A percentile compares a stretch with the other conserved stretches of the same genome.
phyloP scores from a whole-genome alignment of 306 rosid genomes.

The Fragaria vesca region DNA sequence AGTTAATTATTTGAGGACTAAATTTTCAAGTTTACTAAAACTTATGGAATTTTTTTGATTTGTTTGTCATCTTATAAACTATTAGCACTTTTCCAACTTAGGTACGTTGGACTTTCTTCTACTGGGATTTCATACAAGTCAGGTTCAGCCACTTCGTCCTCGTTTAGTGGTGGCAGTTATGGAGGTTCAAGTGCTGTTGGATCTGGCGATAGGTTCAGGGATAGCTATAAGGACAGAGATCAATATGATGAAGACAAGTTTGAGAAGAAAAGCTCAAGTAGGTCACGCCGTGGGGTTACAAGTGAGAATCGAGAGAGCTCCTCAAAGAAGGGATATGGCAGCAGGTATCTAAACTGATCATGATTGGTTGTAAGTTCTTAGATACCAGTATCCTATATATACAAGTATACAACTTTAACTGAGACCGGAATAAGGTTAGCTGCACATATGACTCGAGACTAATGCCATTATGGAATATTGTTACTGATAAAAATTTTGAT shows the following conservation, averaged over 20 bases:
- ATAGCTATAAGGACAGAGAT: conserved; percentile 57
- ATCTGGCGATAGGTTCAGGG: conserved; percentile 52
- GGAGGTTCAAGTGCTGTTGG: conserved; percentile 55
- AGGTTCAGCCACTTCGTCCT: conserved; percentile 61
- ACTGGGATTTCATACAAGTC: conserved; percentile 77
- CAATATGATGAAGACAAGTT: conserved; percentile 51
- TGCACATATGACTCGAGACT: not conserved
- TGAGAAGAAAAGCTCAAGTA: conserved; percentile 48
- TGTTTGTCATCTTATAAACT: conserved; percentile 2
- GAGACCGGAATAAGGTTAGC: not conserved
- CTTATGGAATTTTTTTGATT: conserved; percentile 22
- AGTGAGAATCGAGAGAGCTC: conserved; percentile 50
- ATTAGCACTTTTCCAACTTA: conserved; percentile 32
- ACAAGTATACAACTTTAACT: not conserved
- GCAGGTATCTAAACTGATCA: conserved; percentile 24
- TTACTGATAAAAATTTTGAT: not conserved
- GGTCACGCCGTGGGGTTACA: conserved; percentile 41
- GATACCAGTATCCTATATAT: not conserved
- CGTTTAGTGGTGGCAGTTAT: conserved; percentile 51
- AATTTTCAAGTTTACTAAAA: conserved; percentile 22
- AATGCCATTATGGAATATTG: not conserved
- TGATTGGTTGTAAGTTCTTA: conserved; percentile 10
- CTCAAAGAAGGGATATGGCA: conserved; percentile 58
- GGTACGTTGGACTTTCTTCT: conserved; percentile 96
- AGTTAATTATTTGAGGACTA: conserved; percentile 29